These are phyloP conservation scores for Cucumis hystrix DNA, from an alignment of 306 rosid genomes.

Conservation along the genomic window DNA sequence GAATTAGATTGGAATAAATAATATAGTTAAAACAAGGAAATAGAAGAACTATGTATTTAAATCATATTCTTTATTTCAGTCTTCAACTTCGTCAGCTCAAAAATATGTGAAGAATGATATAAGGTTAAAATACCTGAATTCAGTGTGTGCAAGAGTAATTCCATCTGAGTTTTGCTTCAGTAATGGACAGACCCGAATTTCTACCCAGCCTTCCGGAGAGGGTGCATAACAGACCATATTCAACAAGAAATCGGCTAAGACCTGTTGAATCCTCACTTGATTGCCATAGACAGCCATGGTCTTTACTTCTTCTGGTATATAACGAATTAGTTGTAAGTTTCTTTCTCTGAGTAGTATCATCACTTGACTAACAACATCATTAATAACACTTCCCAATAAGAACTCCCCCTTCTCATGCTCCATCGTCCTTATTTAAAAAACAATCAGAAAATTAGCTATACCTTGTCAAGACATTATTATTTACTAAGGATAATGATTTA, in stretches of 20 bases:
- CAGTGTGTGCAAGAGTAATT: conserved; percentile 47
- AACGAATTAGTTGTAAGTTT: conserved; percentile 79
- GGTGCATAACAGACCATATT: conserved; percentile 87
- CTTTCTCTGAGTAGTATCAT: conserved; percentile 81
- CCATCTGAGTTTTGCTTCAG: conserved; percentile 51
- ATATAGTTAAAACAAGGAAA: neutral
- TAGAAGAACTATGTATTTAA: neutral
- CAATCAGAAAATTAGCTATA: conserved; percentile 12
- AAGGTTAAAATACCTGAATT: conserved; percentile 59
- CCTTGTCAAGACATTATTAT: conserved; percentile 7
- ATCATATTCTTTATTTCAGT: neutral
- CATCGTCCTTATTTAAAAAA: conserved; percentile 46
- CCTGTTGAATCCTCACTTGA: conserved; percentile 87
- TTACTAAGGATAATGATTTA: neutral
- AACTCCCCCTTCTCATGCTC: conserved; percentile 84
- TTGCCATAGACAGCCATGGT: conserved; percentile 82
- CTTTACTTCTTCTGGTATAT: conserved; percentile 96
- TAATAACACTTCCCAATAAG: conserved; percentile 75
- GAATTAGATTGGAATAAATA: neutral
- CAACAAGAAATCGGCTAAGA: conserved; percentile 79
- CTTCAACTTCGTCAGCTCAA: neutral
- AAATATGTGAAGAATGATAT: neutral
- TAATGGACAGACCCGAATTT: conserved; percentile 69
- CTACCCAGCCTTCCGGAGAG: conserved; percentile 95
- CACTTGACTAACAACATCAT: conserved; percentile 97